These are phyloP conservation scores for Spathaspora sp. DNA, from an alignment of 805 yeast species.

Conservation along the genomic window DNA sequence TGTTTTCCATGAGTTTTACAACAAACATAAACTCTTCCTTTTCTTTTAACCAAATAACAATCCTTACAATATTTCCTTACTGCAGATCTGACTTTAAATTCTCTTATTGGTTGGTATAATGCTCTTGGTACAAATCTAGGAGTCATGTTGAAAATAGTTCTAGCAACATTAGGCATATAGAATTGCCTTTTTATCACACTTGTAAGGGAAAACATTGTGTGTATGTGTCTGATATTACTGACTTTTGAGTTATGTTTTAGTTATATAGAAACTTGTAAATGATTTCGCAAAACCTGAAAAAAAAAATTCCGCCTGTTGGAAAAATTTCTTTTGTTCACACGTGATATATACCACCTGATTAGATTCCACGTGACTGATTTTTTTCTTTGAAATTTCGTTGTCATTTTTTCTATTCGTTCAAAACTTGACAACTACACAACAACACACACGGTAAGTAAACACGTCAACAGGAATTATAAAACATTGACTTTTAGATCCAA, in stretches of 20 bases:
- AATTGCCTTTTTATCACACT: constrained; percentile 15
- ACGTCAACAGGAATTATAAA: not conserved
- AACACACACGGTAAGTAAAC: not conserved
- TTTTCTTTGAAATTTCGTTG: not conserved
- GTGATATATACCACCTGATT: not conserved
- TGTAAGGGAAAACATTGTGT: constrained; percentile 16
- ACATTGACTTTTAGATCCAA: constrained; percentile 17
- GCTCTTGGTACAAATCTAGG: constrained; percentile 11
- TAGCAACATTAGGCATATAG: constrained; percentile 7
- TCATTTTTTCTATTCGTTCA: not conserved
- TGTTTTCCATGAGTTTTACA: constrained; percentile 93
- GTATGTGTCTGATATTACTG: not conserved
- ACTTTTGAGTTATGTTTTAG: not conserved
- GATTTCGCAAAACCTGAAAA: too few species aligned
- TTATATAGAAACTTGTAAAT: too few species aligned
- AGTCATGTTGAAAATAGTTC: constrained; percentile 7
- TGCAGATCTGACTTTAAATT: constrained; percentile 88
- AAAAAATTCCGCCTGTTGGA: not conserved
- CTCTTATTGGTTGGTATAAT: constrained; percentile 39
- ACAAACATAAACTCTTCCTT: constrained; percentile 89
- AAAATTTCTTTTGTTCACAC: not conserved
- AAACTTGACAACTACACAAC: not conserved
- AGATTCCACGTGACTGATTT: not conserved
- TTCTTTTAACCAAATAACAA: constrained; percentile 88
- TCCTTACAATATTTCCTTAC: constrained; percentile 91